These are phyloP conservation scores for Elongisporangium undulatum DNA, from an alignment of 352 stramenopile species.

Conservation along the genomic window DNA sequence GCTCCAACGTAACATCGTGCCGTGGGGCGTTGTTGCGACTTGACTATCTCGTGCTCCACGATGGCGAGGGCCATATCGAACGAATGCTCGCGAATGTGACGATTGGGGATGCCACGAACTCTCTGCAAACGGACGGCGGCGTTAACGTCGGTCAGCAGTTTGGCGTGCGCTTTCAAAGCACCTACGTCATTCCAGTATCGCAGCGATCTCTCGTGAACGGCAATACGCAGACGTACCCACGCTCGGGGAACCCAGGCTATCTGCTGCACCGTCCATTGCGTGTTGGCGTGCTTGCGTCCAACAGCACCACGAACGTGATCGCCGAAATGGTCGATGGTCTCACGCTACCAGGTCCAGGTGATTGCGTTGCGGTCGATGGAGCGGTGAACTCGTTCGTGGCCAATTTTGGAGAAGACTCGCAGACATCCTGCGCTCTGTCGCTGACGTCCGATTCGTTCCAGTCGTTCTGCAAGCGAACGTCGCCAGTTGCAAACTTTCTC, in stretches of 20 bases:
- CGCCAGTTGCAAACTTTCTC: slow-evolving; percentile 14
- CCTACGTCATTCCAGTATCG: background rate
- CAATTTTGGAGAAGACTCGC: slow-evolving; percentile 34
- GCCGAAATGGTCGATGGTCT: slow-evolving; percentile 29
- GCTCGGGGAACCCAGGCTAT: slow-evolving; percentile 40
- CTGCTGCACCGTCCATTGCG: slow-evolving; percentile 24
- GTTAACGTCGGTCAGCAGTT: slow-evolving; percentile 23
- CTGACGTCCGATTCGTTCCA: slow-evolving; percentile 21
- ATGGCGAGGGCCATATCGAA: slow-evolving; percentile 23
- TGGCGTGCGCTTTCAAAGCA: slow-evolving; percentile 27
- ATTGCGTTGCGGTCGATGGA: slow-evolving; percentile 13
- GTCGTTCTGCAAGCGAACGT: slow-evolving; percentile 15
- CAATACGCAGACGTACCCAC: slow-evolving; percentile 27
- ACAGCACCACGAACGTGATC: slow-evolving; percentile 9
- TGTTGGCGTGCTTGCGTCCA: slow-evolving; percentile 18
- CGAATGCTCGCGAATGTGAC: slow-evolving; percentile 13
- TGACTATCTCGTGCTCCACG: slow-evolving; percentile 8
- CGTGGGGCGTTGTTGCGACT: background rate
- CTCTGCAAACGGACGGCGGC: too few relatives aligned
- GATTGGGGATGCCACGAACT: slow-evolving; percentile 8
- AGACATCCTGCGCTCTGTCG: slow-evolving; percentile 23
- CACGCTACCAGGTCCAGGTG: slow-evolving; percentile 17
- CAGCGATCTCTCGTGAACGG: slow-evolving; percentile 23
- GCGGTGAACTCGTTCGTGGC: slow-evolving; percentile 5
- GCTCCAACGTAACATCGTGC: background rate